These are phyloP conservation scores for Citrus unshiu DNA, from an alignment of 345 rosid genomes.

Conservation along the genomic window DNA sequence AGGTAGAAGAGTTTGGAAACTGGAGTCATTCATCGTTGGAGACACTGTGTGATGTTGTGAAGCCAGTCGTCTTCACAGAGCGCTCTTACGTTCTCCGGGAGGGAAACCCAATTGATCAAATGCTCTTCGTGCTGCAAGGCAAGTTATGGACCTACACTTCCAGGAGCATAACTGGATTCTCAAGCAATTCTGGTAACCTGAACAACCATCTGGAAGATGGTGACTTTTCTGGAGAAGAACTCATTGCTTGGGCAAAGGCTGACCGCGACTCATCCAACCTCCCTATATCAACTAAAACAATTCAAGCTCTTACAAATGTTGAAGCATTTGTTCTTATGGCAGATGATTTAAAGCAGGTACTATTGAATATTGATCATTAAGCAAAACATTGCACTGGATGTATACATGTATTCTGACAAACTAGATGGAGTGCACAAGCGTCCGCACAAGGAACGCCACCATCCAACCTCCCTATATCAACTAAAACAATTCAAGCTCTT, in stretches of 20 bases:
- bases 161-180: not conserved
- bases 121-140: not conserved
- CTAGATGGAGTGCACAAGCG: not conserved
- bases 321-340: slow-evolving; percentile 77
- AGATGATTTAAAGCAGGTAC: slow-evolving; percentile 46
- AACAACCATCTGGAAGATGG: slow-evolving; percentile 48
- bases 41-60: not conserved
- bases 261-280: slow-evolving; percentile 65
- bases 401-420: not conserved
- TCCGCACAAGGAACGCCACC: not conserved
- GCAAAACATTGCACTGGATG: not conserved
- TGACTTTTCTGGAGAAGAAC: slow-evolving; percentile 83
- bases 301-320: slow-evolving; percentile 58
- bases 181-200: not conserved
- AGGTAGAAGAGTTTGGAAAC: not conserved
- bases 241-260: slow-evolving; percentile 75
- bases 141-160: not conserved
- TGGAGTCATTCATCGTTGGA: not conserved
- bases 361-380: not conserved
- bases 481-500: slow-evolving; percentile 61
- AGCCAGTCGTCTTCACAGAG: not conserved
- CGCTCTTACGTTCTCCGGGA: not conserved
- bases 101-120: not conserved
- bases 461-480: slow-evolving; percentile 69
- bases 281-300: slow-evolving; percentile 76